phyloP scores from a whole-genome alignment of 257 asterid genomes.

The Forsythia viridissima region DNA sequence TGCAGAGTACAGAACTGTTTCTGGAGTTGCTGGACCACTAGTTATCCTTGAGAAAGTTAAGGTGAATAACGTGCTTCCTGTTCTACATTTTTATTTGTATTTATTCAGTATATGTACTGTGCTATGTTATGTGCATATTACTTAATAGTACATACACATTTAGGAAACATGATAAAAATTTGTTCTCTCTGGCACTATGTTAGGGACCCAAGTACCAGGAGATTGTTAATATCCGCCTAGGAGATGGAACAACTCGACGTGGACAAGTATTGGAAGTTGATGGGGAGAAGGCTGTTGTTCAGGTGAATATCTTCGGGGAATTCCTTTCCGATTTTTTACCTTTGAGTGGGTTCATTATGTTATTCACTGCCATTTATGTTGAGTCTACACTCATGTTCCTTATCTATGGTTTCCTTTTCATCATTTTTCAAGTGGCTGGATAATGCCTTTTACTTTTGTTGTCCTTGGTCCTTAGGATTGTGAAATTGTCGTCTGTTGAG shows the following conservation, averaged over 20 bases:
- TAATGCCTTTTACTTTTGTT: too few species aligned
- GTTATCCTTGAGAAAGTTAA: constrained; percentile 98
- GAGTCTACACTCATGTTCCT: neutral
- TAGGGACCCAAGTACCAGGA: constrained; percentile 99
- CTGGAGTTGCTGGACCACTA: constrained; percentile 99
- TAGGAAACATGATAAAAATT: constrained; percentile 13
- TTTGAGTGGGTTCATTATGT: neutral
- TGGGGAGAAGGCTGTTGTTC: constrained; percentile 98
- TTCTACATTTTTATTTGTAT: constrained; percentile 6
- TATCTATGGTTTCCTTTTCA: too few species aligned
- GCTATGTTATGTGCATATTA: neutral
- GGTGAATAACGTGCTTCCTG: constrained; percentile 41
- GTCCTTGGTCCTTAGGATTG: too few species aligned
- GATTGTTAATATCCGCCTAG: constrained; percentile 93
- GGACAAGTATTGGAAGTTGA: constrained; percentile 98
- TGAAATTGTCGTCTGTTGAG: neutral
- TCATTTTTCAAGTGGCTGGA: too few species aligned
- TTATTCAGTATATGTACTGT: constrained; percentile 4
- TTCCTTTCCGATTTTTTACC: neutral
- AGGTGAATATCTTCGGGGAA: constrained; percentile 47
- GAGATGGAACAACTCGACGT: constrained; percentile 95
- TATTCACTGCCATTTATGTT: neutral
- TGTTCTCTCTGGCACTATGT: constrained; percentile 27
- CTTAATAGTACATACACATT: neutral
- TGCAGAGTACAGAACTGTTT: constrained; percentile 98